Evolutionary conservation across 176 grass and related monocot species (phyloP), one percentile per base, ranked within the genome.

Genomic region (Eleusine coracana): DNA sequence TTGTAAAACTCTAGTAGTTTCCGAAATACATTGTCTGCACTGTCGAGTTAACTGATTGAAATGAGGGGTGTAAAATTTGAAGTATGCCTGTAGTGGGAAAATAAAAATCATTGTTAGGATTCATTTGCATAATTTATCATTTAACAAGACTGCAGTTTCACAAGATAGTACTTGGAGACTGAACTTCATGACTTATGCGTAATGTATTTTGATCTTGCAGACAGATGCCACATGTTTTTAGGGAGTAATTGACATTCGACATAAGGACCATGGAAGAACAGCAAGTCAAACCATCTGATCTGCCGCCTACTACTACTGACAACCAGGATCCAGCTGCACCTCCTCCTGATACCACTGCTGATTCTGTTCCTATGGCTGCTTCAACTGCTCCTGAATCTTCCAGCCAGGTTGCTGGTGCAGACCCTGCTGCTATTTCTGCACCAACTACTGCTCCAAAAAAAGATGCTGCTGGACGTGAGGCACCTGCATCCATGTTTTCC

Each of bases 401-500:
- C 17, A 87, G 42, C 38, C 75, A 79, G 41, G 42, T 68, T 65
- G 84, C 80, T 7, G 28, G 31, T 68, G 72, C 54, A 45, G 58
- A 54, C 36, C 84, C 80, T 55, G 42, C 77, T 68, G 44, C 52
- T 36, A 5, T 55, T 83, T 71, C 81, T 52, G 25, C 83, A 77
- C 81, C 65, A 34, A 55, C 50, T 74, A 64, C 68, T 80, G 71
- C 64, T 79, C 69, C 82, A 69, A 39, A 69, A 71, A 83, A 90
- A 80, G 83, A 91, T 88, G 60, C 86, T 86, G 68, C 93, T 71
- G 82, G 75, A 38, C 48, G 7, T 0, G 89, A 89, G 46, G 63
- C 67, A 10, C 80, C 85, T 45, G 56, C 82, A 48, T 92, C 93
- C 61, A 64, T 90, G 76, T 92, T 95, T 84, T 95, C 93, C 68